phyloP scores from a whole-genome alignment of 169 alveolate species.

The Eimeria praecox region DNA sequence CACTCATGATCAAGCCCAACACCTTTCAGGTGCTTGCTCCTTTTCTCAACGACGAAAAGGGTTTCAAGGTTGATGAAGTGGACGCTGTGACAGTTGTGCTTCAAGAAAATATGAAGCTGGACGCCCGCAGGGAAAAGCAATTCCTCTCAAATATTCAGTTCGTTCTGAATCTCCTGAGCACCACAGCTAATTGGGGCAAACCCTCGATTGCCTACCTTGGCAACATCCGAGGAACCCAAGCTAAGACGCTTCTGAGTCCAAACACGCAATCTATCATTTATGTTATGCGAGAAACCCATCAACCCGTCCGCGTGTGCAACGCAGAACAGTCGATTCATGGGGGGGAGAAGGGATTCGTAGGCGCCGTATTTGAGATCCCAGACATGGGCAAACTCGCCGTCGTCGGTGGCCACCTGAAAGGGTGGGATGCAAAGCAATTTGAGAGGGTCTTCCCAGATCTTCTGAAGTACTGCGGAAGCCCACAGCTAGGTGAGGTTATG shows the following conservation, averaged over 20 bases:
- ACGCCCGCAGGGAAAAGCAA: not conserved
- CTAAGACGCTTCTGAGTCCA: not conserved
- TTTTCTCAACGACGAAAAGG: constrained; percentile 5
- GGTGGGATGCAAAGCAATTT: constrained; percentile 36
- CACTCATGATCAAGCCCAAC: constrained; percentile 35
- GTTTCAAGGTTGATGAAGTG: constrained; percentile 25
- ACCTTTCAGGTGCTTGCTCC: constrained; percentile 24
- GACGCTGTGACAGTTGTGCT: constrained; percentile 31
- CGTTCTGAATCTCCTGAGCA: constrained; percentile 11
- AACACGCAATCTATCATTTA: constrained; percentile 26
- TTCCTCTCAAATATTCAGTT: not conserved
- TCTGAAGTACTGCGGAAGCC: not conserved
- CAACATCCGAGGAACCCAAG: constrained; percentile 43
- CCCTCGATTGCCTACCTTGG: not conserved
- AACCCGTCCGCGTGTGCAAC: not conserved
- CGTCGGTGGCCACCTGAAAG: constrained; percentile 51
- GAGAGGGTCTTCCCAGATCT: not conserved
- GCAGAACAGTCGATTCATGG: not conserved
- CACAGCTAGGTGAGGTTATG: not conserved
- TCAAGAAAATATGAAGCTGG: constrained; percentile 40
- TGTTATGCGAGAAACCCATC: constrained; percentile 8
- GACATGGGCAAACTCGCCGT: constrained; percentile 24
- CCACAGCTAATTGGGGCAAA: constrained; percentile 22
- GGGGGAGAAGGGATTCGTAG: constrained; percentile 56
- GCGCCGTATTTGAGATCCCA: not conserved